Evolutionary conservation across 139 green algal genomes (phyloP).

Genomic region (Coelastrella sp.): DNA sequence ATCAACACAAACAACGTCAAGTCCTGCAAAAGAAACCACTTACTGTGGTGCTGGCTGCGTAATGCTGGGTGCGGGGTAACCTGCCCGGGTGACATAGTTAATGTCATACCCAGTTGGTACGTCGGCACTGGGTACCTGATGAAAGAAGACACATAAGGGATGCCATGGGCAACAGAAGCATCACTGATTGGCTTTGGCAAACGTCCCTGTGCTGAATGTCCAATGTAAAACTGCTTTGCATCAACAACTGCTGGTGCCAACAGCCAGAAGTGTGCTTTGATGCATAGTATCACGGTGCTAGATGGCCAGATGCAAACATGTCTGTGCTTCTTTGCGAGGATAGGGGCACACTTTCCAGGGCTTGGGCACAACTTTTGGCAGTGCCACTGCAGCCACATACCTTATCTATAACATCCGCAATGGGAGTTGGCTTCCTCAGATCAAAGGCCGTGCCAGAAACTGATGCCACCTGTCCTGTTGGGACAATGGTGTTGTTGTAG

Average conservation of each 20-base stretch:
- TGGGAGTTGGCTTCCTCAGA: neutral
- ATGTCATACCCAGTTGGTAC: slow-evolving; percentile 30
- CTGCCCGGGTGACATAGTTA: slow-evolving; percentile 1
- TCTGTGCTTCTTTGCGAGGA: no score
- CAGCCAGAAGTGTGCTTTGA: neutral
- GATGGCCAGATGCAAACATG: no score
- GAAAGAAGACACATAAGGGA: neutral
- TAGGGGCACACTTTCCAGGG: no score
- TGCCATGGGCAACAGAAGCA: no score
- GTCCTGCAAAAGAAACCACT: neutral
- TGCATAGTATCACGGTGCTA: no score
- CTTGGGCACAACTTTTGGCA: neutral
- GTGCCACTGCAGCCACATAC: neutral
- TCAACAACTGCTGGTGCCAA: neutral
- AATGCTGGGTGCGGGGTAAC: neutral
- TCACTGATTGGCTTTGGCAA: no score
- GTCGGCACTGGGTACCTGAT: slow-evolving; percentile 18
- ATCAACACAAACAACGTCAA: no score
- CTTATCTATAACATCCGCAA: slow-evolving; percentile 21
- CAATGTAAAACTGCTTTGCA: no score
- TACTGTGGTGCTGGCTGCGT: slow-evolving; percentile 10
- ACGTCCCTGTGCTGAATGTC: no score
- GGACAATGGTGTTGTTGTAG: slow-evolving; percentile 36
- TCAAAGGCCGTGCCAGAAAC: slow-evolving; percentile 34
- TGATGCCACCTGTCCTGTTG: slow-evolving; percentile 11